A percentile compares a stretch with the other conserved stretches of the same genome.
phyloP scores from a whole-genome alignment of 1,139 yeast species.

The Scheffersomyces insectosa region DNA sequence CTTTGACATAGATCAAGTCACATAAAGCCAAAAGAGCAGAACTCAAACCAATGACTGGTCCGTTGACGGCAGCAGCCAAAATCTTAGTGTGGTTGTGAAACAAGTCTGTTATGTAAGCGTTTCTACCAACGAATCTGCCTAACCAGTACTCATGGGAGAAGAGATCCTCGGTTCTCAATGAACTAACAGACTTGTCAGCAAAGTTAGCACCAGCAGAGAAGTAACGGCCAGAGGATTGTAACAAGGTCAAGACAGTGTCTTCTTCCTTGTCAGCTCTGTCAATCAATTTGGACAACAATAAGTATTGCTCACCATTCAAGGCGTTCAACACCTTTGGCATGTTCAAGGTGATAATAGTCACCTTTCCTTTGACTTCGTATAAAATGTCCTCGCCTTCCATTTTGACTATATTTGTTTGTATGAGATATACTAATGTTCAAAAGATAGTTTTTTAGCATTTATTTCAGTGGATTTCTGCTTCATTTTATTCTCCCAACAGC shows the following conservation, averaged over 20 bases:
- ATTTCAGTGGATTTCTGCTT: no score
- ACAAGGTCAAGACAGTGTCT: conserved; percentile 62
- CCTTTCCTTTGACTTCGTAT: conserved; percentile 54
- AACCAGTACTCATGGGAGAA: conserved; percentile 58
- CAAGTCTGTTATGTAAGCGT: conserved; percentile 66
- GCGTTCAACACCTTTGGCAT: conserved; percentile 69
- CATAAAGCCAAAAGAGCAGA: conserved; percentile 74
- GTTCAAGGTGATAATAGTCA: conserved; percentile 69
- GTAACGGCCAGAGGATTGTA: conserved; percentile 72
- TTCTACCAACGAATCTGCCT: conserved; percentile 63
- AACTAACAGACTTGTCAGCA: conserved; percentile 26
- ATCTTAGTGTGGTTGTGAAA: conserved; percentile 74
- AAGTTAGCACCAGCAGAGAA: conserved; percentile 90
- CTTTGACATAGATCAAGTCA: conserved; percentile 72
- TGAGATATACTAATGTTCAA: background rate
- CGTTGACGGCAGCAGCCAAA: conserved; percentile 75
- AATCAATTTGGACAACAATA: conserved; percentile 58
- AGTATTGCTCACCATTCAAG: conserved; percentile 65
- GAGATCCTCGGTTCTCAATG: conserved; percentile 24
- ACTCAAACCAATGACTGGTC: conserved; percentile 82
- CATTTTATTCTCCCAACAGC: no score
- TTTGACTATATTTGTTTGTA: background rate
- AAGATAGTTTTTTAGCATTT: no score
- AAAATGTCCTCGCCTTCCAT: conserved; percentile 26
- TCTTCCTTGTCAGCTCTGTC: conserved; percentile 69